Base-by-base conservation (phyloP, 352 stramenopile species). In the Pythium plurisporium region DNA sequence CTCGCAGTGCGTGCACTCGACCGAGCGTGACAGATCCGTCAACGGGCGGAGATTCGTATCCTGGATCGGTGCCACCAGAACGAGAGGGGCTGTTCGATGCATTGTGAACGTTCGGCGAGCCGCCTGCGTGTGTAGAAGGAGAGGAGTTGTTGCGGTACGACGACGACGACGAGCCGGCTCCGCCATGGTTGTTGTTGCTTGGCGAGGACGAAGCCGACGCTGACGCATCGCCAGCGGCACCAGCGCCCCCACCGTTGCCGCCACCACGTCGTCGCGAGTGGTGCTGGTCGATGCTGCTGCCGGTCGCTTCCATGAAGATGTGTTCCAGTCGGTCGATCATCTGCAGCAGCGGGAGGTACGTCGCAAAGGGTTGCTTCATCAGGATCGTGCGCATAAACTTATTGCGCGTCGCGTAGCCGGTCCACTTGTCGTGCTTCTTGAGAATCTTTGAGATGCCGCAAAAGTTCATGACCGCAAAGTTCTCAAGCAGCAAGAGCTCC, bases 391-490 rank as follows among this genome's bases (percentile, higher is more conserved):
- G 79, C 79, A 95, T 92, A 51, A 94, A 95, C 68, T 95, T 95
- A 65, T 89, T 86, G 26, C 86, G 83, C 26, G 86, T 95, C n/a
- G 83, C 82, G 56, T 95, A 95, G 42, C 86, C 86, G n/a, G 86
- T 95, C 86, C 86, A 95, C 62, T 94, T 93, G 74, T 95, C 86
- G 59, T 95, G 86, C 59, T 95, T 95, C 49, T 95, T 95, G 30
- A 95, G 70, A 51, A 95, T 95, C 82, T 95, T 95, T 41, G 83
- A 94, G 70, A 94, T 91, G 52, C 82, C 86, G 38, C 82, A 95
- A 47, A 92, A 95, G 64, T 95, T 95, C 79, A 95, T 95, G 23
- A 95, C 82, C 4, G 83, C 83, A 64, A 91, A 95, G 62, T 95
- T 95, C 51, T 95, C 86, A 14, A 95, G 72, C 57, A 95, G 63